Base-by-base conservation (phyloP, 1,139 yeast species). In the Taphrina betulina region DNA sequence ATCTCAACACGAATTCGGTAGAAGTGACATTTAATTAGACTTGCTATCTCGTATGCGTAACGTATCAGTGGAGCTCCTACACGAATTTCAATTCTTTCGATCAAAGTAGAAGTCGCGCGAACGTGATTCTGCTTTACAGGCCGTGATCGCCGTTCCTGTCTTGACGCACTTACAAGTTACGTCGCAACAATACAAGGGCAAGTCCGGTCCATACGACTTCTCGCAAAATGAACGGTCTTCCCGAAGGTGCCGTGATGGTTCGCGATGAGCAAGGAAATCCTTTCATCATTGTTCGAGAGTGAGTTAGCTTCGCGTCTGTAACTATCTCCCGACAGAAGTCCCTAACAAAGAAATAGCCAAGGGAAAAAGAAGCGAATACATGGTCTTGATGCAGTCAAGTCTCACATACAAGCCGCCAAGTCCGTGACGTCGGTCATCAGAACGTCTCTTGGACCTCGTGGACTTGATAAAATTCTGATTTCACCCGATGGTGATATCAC, bases 261-360 rank as follows among this genome's bases (percentile, higher is more conserved):
- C 54, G 54, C 12, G 98, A 94, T 71, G 98, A 94, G 72, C 88
- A 86, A 90, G 99, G 99, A 28, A 83, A 97, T 72, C 99, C 98
- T 17, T 88, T 94, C 69, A 90, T 94, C 67, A 92, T 94, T 69
- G 98, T 94, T 57, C 81, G 95, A 70, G 98, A 94, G 69, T 65
- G 45, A 54, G 68, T 64, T 28, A 19, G 22, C 14, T 31, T 17
- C 43, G 4, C 7, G 3, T 12, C 3, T 4, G 19, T 7, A 7
- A 3, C 16, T 36, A 10, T n/a, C 26, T 3, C 22, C 34, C 34
- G 24, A 19, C 37, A 5, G 19, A 34, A 33, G 22, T 38, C 12
- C 7, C 3, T 40, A 26, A 26, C 31, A 26, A 12, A 26, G n/a
- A 26, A 26, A 26, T 26, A 66, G 69, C 71, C 98, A 94, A 72